These are phyloP conservation scores for Magnusiomyces fungicola DNA, from an alignment of 1,139 yeast species.

Conservation along the genomic window DNA sequence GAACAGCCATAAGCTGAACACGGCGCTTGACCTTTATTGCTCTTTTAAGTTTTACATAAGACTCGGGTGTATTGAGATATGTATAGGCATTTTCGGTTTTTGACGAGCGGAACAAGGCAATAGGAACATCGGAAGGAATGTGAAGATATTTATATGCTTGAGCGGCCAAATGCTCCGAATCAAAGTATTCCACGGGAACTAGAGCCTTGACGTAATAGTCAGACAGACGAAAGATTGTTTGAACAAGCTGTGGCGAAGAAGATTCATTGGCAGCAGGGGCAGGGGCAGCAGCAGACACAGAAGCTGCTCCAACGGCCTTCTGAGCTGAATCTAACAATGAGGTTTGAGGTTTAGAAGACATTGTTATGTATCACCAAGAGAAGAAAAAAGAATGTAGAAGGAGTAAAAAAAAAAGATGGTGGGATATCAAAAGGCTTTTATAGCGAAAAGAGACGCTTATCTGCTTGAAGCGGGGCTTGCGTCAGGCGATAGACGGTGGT, in stretches of 20 bases:
- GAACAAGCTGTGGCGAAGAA: background rate
- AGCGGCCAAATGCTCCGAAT: background rate
- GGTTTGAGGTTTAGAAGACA: too few species aligned
- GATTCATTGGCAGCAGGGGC: too few species aligned
- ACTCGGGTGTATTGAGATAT: slow-evolving; percentile 36
- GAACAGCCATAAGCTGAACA: slow-evolving; percentile 19
- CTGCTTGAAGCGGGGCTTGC: too few species aligned
- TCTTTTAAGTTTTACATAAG: slow-evolving; percentile 42
- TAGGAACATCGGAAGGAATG: background rate
- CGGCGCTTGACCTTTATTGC: slow-evolving; percentile 36
- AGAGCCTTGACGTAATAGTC: background rate
- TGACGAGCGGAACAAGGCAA: slow-evolving; percentile 3
- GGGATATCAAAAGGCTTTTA: too few species aligned
- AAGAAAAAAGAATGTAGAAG: too few species aligned
- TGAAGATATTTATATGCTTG: background rate
- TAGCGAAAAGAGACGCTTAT: too few species aligned
- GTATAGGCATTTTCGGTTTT: slow-evolving; percentile 2
- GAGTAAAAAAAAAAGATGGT: too few species aligned
- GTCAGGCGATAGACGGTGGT: too few species aligned
- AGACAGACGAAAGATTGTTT: background rate
- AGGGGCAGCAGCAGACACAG: too few species aligned
- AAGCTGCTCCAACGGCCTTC: too few species aligned
- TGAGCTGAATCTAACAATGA: too few species aligned
- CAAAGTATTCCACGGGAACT: background rate
- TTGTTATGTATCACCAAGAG: too few species aligned